phyloP scores from a whole-genome alignment of 1,284 basidiomycete genomes.

The Meripilus lineatus region DNA sequence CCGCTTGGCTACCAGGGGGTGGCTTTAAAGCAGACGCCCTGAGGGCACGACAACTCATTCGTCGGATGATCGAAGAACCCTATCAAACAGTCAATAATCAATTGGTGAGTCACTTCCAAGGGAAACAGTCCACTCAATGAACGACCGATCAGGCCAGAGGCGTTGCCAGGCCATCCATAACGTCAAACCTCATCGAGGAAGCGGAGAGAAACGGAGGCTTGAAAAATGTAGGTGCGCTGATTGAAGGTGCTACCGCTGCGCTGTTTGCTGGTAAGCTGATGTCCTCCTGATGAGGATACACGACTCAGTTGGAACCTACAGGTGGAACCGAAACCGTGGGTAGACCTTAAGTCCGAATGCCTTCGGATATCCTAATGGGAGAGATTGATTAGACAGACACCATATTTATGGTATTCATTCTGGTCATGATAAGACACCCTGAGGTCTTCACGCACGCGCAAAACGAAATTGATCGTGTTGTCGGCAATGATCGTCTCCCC shows the following conservation, averaged over 20 bases:
- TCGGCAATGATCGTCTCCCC: conserved; percentile 22
- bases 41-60: too few relatives aligned
- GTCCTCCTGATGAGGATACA: not conserved
- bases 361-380: not conserved
- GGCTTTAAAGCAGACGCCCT: too few relatives aligned
- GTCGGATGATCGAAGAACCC: too few relatives aligned
- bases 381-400: conserved; percentile 7
- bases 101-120: too few relatives aligned
- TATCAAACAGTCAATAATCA: too few relatives aligned
- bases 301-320: not conserved
- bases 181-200: not conserved
- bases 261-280: conserved; percentile 9
- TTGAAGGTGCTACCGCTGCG: conserved; percentile 5
- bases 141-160: not conserved
- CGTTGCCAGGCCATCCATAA: not conserved
- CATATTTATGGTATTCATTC: conserved; percentile 9
- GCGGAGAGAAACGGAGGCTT: not conserved
- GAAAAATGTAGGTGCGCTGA: not conserved
- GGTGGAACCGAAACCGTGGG: conserved; percentile 3
- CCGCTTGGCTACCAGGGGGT: conserved; percentile 22
- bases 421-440: conserved; percentile 14
- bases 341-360: not conserved
- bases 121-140: too few relatives aligned
- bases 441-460: conserved; percentile 11
- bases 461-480: conserved; percentile 14